These are phyloP conservation scores for Inga oerstediana DNA, from an alignment of 306 rosid genomes.

Conservation along the genomic window DNA sequence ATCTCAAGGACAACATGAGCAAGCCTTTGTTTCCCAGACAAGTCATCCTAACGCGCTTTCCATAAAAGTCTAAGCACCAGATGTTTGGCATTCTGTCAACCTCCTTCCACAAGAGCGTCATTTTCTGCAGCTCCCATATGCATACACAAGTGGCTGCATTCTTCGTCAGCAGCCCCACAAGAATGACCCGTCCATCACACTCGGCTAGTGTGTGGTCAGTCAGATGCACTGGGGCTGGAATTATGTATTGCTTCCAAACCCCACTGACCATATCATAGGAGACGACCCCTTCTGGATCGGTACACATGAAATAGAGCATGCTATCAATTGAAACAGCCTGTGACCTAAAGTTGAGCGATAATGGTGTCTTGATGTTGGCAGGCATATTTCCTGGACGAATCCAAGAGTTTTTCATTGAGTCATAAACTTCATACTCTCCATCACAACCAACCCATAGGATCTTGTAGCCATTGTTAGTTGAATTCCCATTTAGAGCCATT, in stretches of 20 bases:
- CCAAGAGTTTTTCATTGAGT: slow-evolving; percentile 76
- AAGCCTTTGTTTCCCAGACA: slow-evolving; percentile 80
- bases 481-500: slow-evolving; percentile 64
- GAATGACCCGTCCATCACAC: slow-evolving; percentile 67
- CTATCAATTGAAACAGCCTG: slow-evolving; percentile 62
- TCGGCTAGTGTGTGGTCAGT: slow-evolving; percentile 68
- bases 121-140: slow-evolving; percentile 84
- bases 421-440: slow-evolving; percentile 87
- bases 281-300: slow-evolving; percentile 72
- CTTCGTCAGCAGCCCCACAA: slow-evolving; percentile 72
- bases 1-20: slow-evolving; percentile 75
- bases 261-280: slow-evolving; percentile 57
- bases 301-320: slow-evolving; percentile 78
- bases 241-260: slow-evolving; percentile 65
- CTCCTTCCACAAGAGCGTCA: slow-evolving; percentile 90
- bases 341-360: slow-evolving; percentile 60
- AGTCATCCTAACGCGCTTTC: slow-evolving; percentile 83
- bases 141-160: slow-evolving; percentile 81
- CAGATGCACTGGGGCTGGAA: slow-evolving; percentile 63
- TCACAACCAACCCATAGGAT: slow-evolving; percentile 77
- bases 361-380: slow-evolving; percentile 53
- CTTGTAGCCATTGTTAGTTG: slow-evolving; percentile 67
- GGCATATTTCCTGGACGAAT: slow-evolving; percentile 62
- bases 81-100: slow-evolving; percentile 91
- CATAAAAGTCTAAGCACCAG: slow-evolving; percentile 85